Evolutionary conservation across 1,284 basidiomycete genomes (phyloP).

Genomic region (Tylopilus orsonianus): DNA sequence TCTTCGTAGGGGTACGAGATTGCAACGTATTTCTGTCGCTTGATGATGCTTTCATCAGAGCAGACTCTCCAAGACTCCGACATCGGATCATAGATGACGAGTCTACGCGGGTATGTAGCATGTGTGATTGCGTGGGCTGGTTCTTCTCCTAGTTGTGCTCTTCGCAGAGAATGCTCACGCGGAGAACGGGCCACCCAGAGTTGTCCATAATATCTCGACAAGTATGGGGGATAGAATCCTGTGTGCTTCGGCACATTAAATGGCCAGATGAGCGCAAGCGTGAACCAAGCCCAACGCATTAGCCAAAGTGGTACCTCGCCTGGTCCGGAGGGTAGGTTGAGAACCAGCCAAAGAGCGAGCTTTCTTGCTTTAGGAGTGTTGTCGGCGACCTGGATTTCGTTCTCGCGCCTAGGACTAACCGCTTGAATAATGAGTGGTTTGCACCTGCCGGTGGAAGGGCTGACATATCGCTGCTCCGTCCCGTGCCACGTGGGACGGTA

Average conservation of each 20-base stretch:
- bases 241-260: constrained; percentile 6
- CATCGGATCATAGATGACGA: constrained; percentile 17
- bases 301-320: constrained; percentile 14
- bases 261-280: constrained; percentile 20
- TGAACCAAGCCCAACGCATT: constrained; percentile 21
- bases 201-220: constrained; percentile 12
- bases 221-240: constrained; percentile 16
- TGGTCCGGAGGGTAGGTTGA: constrained; percentile 1
- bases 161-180: constrained; percentile 20
- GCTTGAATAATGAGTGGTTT: constrained; percentile 27
- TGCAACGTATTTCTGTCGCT: constrained; percentile 19
- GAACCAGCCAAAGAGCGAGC: constrained; percentile 13
- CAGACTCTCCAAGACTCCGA: constrained; percentile 9
- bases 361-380: constrained; percentile 1
- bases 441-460: constrained; percentile 23
- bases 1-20: constrained; percentile 25
- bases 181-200: constrained; percentile 18
- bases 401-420: constrained; percentile 8
- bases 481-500: constrained; percentile 19
- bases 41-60: constrained; percentile 9
- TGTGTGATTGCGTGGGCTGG: background rate
- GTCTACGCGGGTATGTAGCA: constrained; percentile 18
- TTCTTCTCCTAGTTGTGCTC: constrained; percentile 4
- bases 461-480: constrained; percentile 22
- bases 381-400: constrained; percentile 4